Conservation (phyloP, 345 rosid species). For the Murraya paniculata region DNA sequence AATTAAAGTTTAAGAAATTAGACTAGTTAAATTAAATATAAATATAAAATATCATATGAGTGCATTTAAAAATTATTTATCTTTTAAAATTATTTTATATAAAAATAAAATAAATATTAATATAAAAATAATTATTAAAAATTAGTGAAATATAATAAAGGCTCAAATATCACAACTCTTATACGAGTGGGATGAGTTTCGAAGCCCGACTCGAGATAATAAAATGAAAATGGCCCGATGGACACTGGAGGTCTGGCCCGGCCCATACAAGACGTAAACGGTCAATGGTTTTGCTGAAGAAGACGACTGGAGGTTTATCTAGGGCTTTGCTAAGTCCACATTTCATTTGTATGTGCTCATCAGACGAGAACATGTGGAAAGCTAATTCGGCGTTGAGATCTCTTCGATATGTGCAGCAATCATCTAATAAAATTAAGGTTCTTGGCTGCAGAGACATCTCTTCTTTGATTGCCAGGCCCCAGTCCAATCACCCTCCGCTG, state of each 20-base stretch:
- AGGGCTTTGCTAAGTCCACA: conserved; percentile 16
- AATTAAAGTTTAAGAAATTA: too few relatives aligned
- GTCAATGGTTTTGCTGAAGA: background rate
- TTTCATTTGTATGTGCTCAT: background rate
- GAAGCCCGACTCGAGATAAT: too few relatives aligned
- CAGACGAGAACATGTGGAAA: conserved; percentile 21
- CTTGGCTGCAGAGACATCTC: conserved; percentile 2
- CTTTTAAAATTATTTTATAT: too few relatives aligned
- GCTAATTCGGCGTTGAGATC: conserved; percentile 26
- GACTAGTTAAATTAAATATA: too few relatives aligned
- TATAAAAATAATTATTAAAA: too few relatives aligned
- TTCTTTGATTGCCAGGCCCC: conserved; percentile 20
- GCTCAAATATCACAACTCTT: too few relatives aligned
- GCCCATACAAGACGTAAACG: background rate
- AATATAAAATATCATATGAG: too few relatives aligned
- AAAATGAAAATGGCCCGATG: too few relatives aligned
- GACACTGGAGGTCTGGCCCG: background rate
- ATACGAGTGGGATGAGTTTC: too few relatives aligned
- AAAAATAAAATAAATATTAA: too few relatives aligned
- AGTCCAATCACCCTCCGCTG: background rate
- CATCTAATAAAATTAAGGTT: conserved; percentile 10
- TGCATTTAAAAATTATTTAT: too few relatives aligned
- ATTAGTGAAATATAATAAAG: too few relatives aligned
- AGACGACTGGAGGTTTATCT: conserved; percentile 21
- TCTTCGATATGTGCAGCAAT: conserved; percentile 22